Evolutionary conservation across 2,329 filamentous ascomycete species (phyloP), one percentile per base, ranked within the genome.

Genomic region (Alternaria angustiovoidea): DNA sequence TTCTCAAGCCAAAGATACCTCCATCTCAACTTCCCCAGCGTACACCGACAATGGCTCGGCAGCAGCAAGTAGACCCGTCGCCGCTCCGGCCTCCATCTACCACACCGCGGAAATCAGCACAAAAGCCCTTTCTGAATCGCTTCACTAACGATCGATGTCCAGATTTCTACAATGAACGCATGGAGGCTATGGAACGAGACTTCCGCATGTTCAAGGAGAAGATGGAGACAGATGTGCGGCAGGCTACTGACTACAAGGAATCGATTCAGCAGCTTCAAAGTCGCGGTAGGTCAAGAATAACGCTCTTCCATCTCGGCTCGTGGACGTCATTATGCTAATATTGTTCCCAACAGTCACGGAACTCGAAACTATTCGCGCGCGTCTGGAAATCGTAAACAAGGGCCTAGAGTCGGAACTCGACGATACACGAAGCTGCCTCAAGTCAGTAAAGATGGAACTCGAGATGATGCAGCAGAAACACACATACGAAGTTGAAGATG

Each of bases 121-220:
- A 63, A 85, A 51, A 86, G 66, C 77, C 75, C 14, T 94, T 85
- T 82, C 83, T 94, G 72, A 89, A 86, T 67, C 91, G 89, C 81
- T 81, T 89, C 83, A 92, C 93, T 88, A 90, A 92, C 85, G 81
- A 86, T 66, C 84, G 82, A 80, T 75, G 77, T 76, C 82, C 86
- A 92, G 91, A 86, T 72, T 94, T 90, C 86, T 93, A 97, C 76
- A 89, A 93, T 69, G 87, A 87, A 62, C 88, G 90, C 65, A 86
- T 97, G 67, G 88, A 89, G 64, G 86, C 88, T 61, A 89, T 97
- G 80, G 92, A 96, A 52, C 73, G 70, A 83, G 84, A 94, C 71
- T 93, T 93, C 74, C 85, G 86, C 48, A 83, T 86, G 60, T 83
- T 98, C 63, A 90, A 90, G 72, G 85, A 89, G 59, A 89, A 91